Conservation (phyloP, 768 basidiomycete genomes). For the Porpolomopsis calyptriformis region DNA sequence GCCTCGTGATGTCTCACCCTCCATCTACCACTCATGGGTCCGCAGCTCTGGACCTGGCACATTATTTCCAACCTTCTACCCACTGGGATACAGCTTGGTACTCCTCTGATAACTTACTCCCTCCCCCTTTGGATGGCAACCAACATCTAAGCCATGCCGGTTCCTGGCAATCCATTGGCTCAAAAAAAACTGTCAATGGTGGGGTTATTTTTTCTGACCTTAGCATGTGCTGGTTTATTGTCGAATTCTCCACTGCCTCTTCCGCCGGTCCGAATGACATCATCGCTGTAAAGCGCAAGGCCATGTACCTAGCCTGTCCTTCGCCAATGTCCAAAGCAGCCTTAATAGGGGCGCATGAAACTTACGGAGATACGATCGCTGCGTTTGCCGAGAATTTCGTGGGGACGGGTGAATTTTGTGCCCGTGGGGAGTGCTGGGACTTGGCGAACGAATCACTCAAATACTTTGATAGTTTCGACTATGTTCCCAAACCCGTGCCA, state of each 20-base stretch:
- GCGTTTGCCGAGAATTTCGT: slow-evolving; percentile 37
- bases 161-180: slow-evolving; percentile 21
- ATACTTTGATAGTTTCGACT: slow-evolving; percentile 30
- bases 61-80: slow-evolving; percentile 32
- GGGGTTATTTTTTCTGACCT: slow-evolving; percentile 39
- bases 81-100: slow-evolving; percentile 37
- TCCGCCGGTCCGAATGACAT: slow-evolving; percentile 22
- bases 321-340: slow-evolving; percentile 21
- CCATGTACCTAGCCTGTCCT: slow-evolving; percentile 31
- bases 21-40: slow-evolving; percentile 23
- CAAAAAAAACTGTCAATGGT: slow-evolving; percentile 22
- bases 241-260: slow-evolving; percentile 25
- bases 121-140: slow-evolving; percentile 21
- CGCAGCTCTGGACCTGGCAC: slow-evolving; percentile 32
- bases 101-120: slow-evolving; percentile 21
- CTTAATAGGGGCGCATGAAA: slow-evolving; percentile 33
- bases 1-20: slow-evolving; percentile 24
- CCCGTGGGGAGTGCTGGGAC: slow-evolving; percentile 51
- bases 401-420: slow-evolving; percentile 32
- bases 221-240: slow-evolving; percentile 38
- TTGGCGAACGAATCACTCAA: slow-evolving; percentile 41
- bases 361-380: slow-evolving; percentile 40
- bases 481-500: slow-evolving; percentile 35
- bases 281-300: slow-evolving; percentile 23
- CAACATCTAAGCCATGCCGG: slow-evolving; percentile 18